Evolutionary conservation across 1,139 yeast genomes (phyloP).

Genomic region (Casaregolazyma suthepensis): DNA sequence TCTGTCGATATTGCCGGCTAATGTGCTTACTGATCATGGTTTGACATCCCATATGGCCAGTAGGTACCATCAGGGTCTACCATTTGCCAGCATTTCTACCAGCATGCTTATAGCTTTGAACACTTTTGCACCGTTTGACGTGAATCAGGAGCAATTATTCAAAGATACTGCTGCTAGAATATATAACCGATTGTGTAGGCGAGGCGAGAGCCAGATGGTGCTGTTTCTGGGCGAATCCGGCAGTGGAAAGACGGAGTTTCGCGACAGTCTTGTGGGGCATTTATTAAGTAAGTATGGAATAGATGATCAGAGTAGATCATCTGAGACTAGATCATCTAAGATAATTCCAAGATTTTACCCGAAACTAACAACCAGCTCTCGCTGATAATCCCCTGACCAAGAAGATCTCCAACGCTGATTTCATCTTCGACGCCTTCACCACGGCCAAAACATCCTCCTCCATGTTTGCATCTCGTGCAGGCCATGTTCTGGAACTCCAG

Average conservation of each 20-base stretch:
- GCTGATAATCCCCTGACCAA: slow-evolving; percentile 35
- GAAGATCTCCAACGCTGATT: slow-evolving; percentile 33
- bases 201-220: slow-evolving; percentile 37
- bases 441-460: slow-evolving; percentile 35
- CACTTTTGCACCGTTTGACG: slow-evolving; percentile 34
- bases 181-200: slow-evolving; percentile 34
- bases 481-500: slow-evolving; percentile 37
- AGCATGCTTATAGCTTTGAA: slow-evolving; percentile 37
- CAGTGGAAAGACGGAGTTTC: slow-evolving; percentile 37
- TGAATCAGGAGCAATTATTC: slow-evolving; percentile 37
- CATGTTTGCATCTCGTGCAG: slow-evolving; percentile 34
- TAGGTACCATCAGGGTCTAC: slow-evolving; percentile 38
- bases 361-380: slow-evolving; percentile 25
- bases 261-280: slow-evolving; percentile 29
- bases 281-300: slow-evolving; percentile 26
- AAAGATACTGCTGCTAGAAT: slow-evolving; percentile 36
- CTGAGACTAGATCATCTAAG: no score
- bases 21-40: slow-evolving; percentile 35
- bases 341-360: no score
- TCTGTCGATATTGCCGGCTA: slow-evolving; percentile 33
- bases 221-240: slow-evolving; percentile 39
- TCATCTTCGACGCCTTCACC: slow-evolving; percentile 35
- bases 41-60: slow-evolving; percentile 40
- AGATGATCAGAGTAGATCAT: no score
- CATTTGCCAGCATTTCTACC: slow-evolving; percentile 35